Percentiles rank a stretch among this genome's conserved stretches.
phyloP scores from a whole-genome alignment of 2,329 filamentous ascomycete genomes.

The Oidium heveae region DNA sequence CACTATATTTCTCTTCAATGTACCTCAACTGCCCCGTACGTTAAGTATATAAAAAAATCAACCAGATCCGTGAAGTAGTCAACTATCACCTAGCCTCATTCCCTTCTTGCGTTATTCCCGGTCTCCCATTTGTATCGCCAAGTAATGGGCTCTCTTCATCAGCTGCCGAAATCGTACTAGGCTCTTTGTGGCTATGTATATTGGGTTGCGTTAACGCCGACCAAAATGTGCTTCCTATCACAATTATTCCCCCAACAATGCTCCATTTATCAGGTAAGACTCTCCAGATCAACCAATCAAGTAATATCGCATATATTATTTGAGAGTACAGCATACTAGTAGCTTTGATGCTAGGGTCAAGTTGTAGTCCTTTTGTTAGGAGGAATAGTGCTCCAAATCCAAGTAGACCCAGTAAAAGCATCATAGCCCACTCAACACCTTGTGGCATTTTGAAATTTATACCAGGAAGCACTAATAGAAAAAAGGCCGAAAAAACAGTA shows the following conservation, averaged over 20 bases:
- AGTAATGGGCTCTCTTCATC: conserved; percentile 13
- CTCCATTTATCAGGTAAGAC: conserved; percentile 11
- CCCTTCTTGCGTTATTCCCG: neutral
- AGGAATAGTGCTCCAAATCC: conserved; percentile 74
- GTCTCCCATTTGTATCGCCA: neutral
- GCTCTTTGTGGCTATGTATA: neutral
- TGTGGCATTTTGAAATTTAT: conserved; percentile 21
- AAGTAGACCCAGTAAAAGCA: conserved; percentile 41
- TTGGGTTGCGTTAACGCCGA: conserved; percentile 9
- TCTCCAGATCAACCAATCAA: conserved; percentile 13
- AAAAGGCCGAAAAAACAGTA: conserved; percentile 35
- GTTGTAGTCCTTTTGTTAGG: conserved; percentile 46
- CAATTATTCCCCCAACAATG: conserved; percentile 10
- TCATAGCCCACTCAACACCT: conserved; percentile 31
- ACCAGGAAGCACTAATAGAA: conserved; percentile 19
- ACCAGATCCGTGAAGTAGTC: no score
- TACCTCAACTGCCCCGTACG: no score
- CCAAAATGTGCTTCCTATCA: conserved; percentile 13
- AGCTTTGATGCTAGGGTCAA: conserved; percentile 14
- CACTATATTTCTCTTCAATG: no score
- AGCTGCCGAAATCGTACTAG: neutral
- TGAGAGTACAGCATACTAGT: conserved; percentile 45
- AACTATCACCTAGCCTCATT: no score
- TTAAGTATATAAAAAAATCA: no score
- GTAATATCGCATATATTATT: conserved; percentile 33